Evolutionary conservation across 2,329 filamentous ascomycete species (phyloP).

Genomic region (Dactylella cylindrospora): DNA sequence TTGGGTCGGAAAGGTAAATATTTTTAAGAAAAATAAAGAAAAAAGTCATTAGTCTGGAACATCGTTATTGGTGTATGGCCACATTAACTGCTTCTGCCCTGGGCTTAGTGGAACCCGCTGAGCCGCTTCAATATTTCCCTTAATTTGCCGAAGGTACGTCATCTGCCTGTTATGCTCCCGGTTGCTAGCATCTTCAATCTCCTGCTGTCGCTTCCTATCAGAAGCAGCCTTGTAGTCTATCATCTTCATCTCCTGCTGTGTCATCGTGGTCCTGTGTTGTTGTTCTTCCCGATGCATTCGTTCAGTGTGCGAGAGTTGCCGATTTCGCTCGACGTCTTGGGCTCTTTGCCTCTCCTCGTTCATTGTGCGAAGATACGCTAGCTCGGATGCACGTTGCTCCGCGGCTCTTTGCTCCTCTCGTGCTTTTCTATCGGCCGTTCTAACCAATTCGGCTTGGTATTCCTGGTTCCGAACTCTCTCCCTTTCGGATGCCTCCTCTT

Average conservation of each 20-base stretch:
- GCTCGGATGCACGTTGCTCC: slow-evolving; percentile 14
- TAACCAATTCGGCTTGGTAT: slow-evolving; percentile 30
- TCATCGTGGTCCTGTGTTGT: slow-evolving; percentile 26
- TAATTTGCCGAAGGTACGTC: slow-evolving; percentile 32
- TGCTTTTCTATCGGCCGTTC: slow-evolving; percentile 25
- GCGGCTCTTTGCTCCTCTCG: slow-evolving; percentile 15
- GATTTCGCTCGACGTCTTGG: slow-evolving; percentile 20
- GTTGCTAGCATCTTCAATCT: slow-evolving; percentile 28
- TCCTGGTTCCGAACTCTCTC: slow-evolving; percentile 28
- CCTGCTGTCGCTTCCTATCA: slow-evolving; percentile 28
- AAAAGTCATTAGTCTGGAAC: slow-evolving; percentile 34
- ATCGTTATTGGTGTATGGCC: slow-evolving; percentile 39
- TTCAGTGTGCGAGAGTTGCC: slow-evolving; percentile 22
- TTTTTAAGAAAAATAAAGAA: too few species aligned
- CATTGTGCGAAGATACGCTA: slow-evolving; percentile 19
- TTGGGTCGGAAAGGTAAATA: too few species aligned
- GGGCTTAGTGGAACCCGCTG: too few species aligned
- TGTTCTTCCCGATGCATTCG: slow-evolving; percentile 32
- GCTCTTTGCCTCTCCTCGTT: slow-evolving; percentile 11
- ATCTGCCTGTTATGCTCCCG: slow-evolving; percentile 30
- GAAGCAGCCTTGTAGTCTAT: slow-evolving; percentile 35
- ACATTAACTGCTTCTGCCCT: slow-evolving; percentile 38
- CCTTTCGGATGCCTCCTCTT: slow-evolving; percentile 24
- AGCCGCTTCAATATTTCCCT: slow-evolving; percentile 27
- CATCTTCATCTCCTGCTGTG: slow-evolving; percentile 34